These are phyloP conservation scores for Penicillium lividum DNA, from an alignment of 495 filamentous ascomycete species.

Conservation along the genomic window DNA sequence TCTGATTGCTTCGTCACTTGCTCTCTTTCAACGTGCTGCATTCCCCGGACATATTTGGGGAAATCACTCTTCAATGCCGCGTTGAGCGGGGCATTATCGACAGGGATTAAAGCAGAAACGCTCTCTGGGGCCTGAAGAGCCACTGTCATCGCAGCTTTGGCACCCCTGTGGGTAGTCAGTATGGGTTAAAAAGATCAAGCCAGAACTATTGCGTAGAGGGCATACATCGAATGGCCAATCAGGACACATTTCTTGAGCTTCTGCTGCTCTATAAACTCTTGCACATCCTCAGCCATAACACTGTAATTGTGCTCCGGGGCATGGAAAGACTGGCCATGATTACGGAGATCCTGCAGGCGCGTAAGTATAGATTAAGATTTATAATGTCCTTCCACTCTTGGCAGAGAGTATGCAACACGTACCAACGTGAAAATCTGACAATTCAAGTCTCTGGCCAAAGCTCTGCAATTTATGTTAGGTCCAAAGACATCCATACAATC, in stretches of 20 bases:
- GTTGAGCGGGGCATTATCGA: slow-evolving; percentile 92
- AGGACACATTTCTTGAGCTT: slow-evolving; percentile 68
- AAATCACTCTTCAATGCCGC: slow-evolving; percentile 73
- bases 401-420: slow-evolving; percentile 25
- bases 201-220: background rate
- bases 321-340: slow-evolving; percentile 91
- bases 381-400: background rate
- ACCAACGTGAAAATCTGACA: slow-evolving; percentile 83
- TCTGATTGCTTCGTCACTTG: slow-evolving; percentile 67
- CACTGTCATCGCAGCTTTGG: slow-evolving; percentile 90
- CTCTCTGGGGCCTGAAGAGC: slow-evolving; percentile 67
- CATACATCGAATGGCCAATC: slow-evolving; percentile 94
- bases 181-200: background rate
- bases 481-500: background rate
- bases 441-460: slow-evolving; percentile 76
- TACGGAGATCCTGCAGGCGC: slow-evolving; percentile 74
- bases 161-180: slow-evolving; percentile 62
- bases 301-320: slow-evolving; percentile 74
- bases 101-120: slow-evolving; percentile 70
- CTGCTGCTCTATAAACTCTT: slow-evolving; percentile 76
- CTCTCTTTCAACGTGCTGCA: slow-evolving; percentile 71
- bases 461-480: slow-evolving; percentile 51
- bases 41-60: slow-evolving; percentile 76
- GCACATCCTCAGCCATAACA: slow-evolving; percentile 84
- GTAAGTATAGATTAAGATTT: background rate